Base-by-base conservation (phyloP, 2,329 filamentous ascomycete species). In the Aquanectria penicillioides region DNA sequence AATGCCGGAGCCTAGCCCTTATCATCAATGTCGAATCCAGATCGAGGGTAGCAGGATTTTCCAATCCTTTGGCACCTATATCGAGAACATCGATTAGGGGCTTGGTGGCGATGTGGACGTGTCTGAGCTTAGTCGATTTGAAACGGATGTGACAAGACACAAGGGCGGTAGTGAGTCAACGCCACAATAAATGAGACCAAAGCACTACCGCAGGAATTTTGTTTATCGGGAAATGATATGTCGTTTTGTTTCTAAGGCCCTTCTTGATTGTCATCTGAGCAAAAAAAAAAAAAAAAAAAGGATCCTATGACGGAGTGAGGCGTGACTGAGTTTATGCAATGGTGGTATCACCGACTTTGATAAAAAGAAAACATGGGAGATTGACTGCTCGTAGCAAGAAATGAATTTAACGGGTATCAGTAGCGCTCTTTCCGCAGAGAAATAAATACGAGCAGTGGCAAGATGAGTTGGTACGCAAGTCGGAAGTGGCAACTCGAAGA, bases 391-490 rank as follows among this genome's bases (percentile, higher is more conserved):
- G 31, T 53, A 34, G 34, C 22, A 55, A 59, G 23, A n/a, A n/a
- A n/a, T n/a, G n/a, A 40, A 20, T 50, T 40, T 26, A 51, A 57
- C 37, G 60, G 61, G 64, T 65, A 70, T 70, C 58, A 47, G 37
- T 37, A 53, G 47, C 57, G 52, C 61, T 61, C 64, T 57, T 69
- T 40, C 66, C 31, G 48, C 48, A 8, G 31, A 48, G 29, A 5
- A 28, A 29, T 18, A 17, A 12, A 22, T n/a, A 37, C 15, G 29
- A 52, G 23, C 31, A 47, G 36, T 23, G 17, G 25, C 22, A 25
- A 56, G 31, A 13, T 46, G 59, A 12, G 53, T 31, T 33, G 17
- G 44, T 28, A 22, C 18, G 28, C 15, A 15, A 22, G 29, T 44
- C 17, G 33, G 23, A 31, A 52, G 40, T 44, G 18, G 40, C 29